These are phyloP conservation scores for Pinus tabuliformis DNA, from an alignment of 75 land plant species.

Conservation along the genomic window DNA sequence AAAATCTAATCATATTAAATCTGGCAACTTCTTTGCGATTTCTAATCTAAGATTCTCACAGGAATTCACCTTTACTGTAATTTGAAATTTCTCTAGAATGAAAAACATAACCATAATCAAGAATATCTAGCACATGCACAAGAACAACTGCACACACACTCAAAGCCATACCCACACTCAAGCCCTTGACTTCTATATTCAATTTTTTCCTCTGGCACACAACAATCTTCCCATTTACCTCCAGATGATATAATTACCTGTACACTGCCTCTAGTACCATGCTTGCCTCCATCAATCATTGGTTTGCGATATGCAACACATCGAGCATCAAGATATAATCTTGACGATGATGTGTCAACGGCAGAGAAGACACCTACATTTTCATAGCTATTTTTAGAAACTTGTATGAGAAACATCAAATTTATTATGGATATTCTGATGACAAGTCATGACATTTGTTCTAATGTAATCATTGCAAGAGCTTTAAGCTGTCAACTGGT, in stretches of 20 bases:
- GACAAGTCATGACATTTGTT: neutral
- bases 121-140: neutral
- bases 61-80: neutral
- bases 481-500: neutral
- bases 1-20: neutral
- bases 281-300: constrained; percentile 62
- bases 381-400: constrained; percentile 1
- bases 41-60: neutral
- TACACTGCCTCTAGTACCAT: constrained; percentile 59
- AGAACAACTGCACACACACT: neutral
- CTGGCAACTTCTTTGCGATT: neutral
- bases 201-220: neutral
- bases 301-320: constrained; percentile 49
- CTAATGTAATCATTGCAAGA: neutral
- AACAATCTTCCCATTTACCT: neutral
- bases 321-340: constrained; percentile 47
- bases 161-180: neutral
- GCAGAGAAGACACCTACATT: constrained; percentile 55
- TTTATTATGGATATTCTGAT: neutral
- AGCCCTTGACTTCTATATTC: neutral
- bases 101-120: neutral
- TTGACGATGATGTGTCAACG: constrained; percentile 45
- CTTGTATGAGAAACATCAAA: constrained; percentile 1
- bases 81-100: neutral
- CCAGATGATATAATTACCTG: constrained; percentile 23